Evolutionary conservation across 805 yeast genomes (phyloP), one percentile per base, ranked within the genome.

Genomic region (Naumovozyma baii): DNA sequence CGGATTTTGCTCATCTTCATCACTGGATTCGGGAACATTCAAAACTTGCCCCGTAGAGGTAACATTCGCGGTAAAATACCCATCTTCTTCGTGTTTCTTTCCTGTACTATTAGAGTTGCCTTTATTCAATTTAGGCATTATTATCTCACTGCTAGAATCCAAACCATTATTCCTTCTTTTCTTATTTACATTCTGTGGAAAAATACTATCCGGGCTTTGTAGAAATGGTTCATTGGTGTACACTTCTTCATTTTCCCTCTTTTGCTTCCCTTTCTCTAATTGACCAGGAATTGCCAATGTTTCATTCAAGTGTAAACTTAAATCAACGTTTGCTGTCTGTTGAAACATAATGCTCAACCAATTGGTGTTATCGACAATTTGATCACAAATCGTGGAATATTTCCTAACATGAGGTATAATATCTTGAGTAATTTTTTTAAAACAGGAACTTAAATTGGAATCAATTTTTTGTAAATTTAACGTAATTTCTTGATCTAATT

Each of bases 301-400:
- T 7, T 10, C 26, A 22, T 22, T 22, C n/a, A n/a, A n/a, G n/a
- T 29, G 31, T 10, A 18, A 30, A 15, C 38, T 34, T 28, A 81
- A 59, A 45, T 77, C 74, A 18, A 80, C 82, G 51, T 76, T 73
- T 2, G 86, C 87, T 20, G 84, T 73, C 35, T 77, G 73, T 53
- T 86, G 94, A 50, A 85, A 74, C 60, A 86, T 80, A 25, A 72
- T 72, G 53, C 83, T 83, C 80, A 94, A 79, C 60, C 84, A 83
- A 40, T 73, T 72, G 5, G 76, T 78, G 40, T 79, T 79, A 22
- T 68, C 62, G 80, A 86, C 78, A 3, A 83, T 75, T 25, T 72
- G 67, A 32, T 68, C 72, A 12, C 85, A 75, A 31, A 73, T 72
- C 12, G 55, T 51, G 15, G 80, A 74, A 52, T 83, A 84, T 34